These are phyloP conservation scores for Dipteronia sinensis DNA, from an alignment of 345 rosid species.

Conservation along the genomic window DNA sequence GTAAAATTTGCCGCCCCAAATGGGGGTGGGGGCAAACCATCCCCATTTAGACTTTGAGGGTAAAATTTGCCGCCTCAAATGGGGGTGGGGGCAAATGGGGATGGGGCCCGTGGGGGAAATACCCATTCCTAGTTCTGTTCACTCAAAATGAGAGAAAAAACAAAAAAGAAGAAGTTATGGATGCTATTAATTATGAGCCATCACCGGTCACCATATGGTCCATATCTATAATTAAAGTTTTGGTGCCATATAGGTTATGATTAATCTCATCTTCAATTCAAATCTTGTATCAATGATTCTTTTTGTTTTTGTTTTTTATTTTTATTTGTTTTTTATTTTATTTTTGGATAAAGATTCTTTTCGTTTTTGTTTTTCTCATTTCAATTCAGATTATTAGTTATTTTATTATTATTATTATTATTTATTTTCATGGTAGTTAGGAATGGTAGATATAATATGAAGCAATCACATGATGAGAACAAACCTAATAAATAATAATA, in stretches of 20 bases:
- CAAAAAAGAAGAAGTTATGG: no score
- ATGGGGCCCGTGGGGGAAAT: no score
- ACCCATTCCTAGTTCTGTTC: no score
- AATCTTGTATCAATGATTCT: conserved; percentile 14
- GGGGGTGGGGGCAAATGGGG: no score
- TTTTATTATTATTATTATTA: not conserved
- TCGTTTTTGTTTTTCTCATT: conserved; percentile 1
- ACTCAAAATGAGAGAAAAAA: no score
- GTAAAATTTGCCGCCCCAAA: no score
- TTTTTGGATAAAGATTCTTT: no score
- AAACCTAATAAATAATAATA: conserved; percentile 9
- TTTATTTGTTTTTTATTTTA: not conserved
- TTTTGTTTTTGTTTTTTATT: not conserved
- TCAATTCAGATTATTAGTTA: not conserved
- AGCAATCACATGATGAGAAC: conserved; percentile 40
- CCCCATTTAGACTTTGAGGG: no score
- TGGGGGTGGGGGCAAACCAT: no score
- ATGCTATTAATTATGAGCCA: conserved; percentile 31
- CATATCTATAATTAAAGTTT: conserved; percentile 53
- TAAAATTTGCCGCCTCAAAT: no score
- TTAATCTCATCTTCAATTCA: conserved; percentile 49
- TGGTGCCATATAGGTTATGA: conserved; percentile 63
- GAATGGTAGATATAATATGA: conserved; percentile 57
- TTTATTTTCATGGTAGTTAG: conserved; percentile 39
- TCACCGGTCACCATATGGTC: conserved; percentile 8